A percentile compares a stretch with the other conserved stretches of the same genome.
These are phyloP conservation scores for Evansstolkia leycettana DNA, from an alignment of 495 filamentous ascomycete species.

Conservation along the genomic window DNA sequence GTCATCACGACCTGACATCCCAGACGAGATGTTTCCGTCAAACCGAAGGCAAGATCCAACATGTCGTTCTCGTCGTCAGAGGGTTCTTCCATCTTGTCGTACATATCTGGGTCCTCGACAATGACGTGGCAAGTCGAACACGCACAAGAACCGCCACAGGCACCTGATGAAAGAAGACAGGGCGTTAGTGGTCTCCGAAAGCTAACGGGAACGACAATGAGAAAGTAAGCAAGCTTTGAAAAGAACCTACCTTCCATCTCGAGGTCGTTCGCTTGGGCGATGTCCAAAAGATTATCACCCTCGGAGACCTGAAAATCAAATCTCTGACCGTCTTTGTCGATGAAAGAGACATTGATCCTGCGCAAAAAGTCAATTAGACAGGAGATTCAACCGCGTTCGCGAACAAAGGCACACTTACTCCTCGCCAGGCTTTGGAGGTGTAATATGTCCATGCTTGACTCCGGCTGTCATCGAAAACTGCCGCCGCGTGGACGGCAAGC, in stretches of 20 bases:
- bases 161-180: constrained; percentile 41
- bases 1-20: constrained; percentile 92
- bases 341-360: constrained; percentile 81
- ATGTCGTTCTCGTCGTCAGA: constrained; percentile 99
- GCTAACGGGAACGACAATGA: not conserved
- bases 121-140: constrained; percentile 98
- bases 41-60: constrained; percentile 89
- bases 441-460: constrained; percentile 62
- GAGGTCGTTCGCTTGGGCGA: constrained; percentile 86
- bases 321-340: constrained; percentile 79
- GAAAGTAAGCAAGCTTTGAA: not conserved
- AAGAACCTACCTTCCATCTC: constrained; percentile 76
- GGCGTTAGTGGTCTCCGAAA: not conserved
- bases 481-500: constrained; percentile 27
- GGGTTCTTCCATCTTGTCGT: constrained; percentile 85
- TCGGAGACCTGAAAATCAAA: constrained; percentile 66
- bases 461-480: constrained; percentile 54
- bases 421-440: constrained; percentile 81
- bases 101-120: constrained; percentile 68
- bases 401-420: constrained; percentile 47
- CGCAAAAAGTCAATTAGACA: not conserved
- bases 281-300: constrained; percentile 87
- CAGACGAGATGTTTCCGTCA: constrained; percentile 91
- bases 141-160: constrained; percentile 90
- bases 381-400: not conserved